Evolutionary conservation across 805 yeast species (phyloP).

Genomic region (Komagataella pastoris): DNA sequence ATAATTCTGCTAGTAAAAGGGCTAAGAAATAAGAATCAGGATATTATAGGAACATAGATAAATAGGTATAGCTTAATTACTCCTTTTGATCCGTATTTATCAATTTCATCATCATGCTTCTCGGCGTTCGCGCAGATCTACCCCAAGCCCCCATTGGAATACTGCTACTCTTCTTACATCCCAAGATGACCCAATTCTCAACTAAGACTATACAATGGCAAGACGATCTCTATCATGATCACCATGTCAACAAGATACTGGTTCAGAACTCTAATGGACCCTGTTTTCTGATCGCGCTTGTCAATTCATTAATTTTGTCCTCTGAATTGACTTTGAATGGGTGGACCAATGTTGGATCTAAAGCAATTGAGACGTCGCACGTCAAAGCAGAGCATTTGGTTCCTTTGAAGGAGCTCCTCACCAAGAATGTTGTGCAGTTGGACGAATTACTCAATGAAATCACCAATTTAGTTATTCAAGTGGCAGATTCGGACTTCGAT

Average conservation of each 20-base stretch:
- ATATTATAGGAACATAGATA: neutral
- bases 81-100: neutral
- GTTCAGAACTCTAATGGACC: conserved; percentile 81
- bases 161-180: neutral
- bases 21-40: neutral
- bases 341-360: conserved; percentile 9
- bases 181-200: conserved; percentile 7
- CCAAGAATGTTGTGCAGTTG: conserved; percentile 14
- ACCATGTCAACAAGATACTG: conserved; percentile 38
- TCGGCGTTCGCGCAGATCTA: neutral
- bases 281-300: conserved; percentile 71
- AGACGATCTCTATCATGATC: conserved; percentile 9
- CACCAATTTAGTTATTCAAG: conserved; percentile 28
- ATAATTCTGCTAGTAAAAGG: neutral
- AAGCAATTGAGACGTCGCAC: neutral
- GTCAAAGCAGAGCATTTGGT: conserved; percentile 3
- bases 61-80: neutral
- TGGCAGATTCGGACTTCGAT: conserved; percentile 15
- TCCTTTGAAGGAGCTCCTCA: conserved; percentile 12
- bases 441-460: conserved; percentile 31
- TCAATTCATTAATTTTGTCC: conserved; percentile 52
- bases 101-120: neutral
- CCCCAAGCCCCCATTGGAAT: neutral
- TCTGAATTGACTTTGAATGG: conserved; percentile 16
- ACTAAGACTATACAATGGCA: conserved; percentile 16